Conservation (phyloP, 805 yeast genomes). For the Scheffersomyces amazonensis region DNA sequence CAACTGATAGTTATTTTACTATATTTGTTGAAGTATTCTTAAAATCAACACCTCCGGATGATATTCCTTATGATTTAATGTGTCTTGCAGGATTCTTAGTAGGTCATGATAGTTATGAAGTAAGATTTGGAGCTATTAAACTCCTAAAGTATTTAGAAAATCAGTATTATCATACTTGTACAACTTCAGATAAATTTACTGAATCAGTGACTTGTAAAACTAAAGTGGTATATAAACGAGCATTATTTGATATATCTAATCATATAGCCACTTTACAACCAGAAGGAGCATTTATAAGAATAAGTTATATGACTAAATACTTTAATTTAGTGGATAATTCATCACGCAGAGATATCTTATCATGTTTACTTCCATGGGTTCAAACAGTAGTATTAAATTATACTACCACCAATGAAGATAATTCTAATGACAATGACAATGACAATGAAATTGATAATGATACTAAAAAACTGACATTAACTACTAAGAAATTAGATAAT, state of each 20-base stretch:
- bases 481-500: slow-evolving; percentile 15
- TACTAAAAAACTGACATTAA: background rate
- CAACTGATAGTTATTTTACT: slow-evolving; percentile 67
- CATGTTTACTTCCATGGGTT: slow-evolving; percentile 90
- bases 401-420: slow-evolving; percentile 3
- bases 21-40: slow-evolving; percentile 66
- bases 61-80: slow-evolving; percentile 61
- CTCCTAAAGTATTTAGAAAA: slow-evolving; percentile 67
- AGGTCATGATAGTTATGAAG: slow-evolving; percentile 67
- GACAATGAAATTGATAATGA: too few relatives aligned
- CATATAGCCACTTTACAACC: slow-evolving; percentile 56
- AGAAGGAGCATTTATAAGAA: slow-evolving; percentile 57
- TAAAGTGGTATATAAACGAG: slow-evolving; percentile 82
- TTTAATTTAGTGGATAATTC: slow-evolving; percentile 56
- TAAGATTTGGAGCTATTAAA: slow-evolving; percentile 69
- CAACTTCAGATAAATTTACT: slow-evolving; percentile 51
- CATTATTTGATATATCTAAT: slow-evolving; percentile 74
- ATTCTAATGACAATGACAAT: too few relatives aligned
- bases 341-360: slow-evolving; percentile 72
- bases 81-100: slow-evolving; percentile 76
- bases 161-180: slow-evolving; percentile 40
- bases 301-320: slow-evolving; percentile 70
- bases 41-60: slow-evolving; percentile 42
- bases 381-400: slow-evolving; percentile 66
- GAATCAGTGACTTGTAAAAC: slow-evolving; percentile 75